phyloP scores from a whole-genome alignment of 2,329 filamentous ascomycete species.

The Alternaria postmessia region DNA sequence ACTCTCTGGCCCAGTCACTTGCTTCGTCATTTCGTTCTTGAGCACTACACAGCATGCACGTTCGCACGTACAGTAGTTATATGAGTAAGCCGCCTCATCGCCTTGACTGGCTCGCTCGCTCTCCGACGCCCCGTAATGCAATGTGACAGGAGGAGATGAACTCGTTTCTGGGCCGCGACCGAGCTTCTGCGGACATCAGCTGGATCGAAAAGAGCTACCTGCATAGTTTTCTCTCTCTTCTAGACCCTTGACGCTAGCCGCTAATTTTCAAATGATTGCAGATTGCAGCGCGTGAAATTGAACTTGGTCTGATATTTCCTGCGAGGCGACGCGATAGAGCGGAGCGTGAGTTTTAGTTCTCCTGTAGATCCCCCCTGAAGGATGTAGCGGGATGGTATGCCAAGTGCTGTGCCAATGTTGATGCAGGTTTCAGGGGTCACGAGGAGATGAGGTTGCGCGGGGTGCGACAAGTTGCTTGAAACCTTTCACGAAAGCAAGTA shows the following conservation, averaged over 20 bases:
- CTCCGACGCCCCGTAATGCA: background rate
- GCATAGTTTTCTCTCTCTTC: background rate
- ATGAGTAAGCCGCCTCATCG: background rate
- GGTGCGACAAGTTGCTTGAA: background rate
- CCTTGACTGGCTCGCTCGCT: background rate
- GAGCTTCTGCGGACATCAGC: background rate
- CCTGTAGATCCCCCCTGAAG: constrained; percentile 24
- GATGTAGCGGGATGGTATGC: constrained; percentile 3
- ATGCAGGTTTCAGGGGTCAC: constrained; percentile 8
- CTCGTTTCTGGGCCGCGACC: background rate
- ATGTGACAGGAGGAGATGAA: constrained; percentile 7
- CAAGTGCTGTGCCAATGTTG: constrained; percentile 14
- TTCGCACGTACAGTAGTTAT: constrained; percentile 1
- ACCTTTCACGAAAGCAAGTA: background rate
- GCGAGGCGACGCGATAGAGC: background rate
- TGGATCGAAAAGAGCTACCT: background rate
- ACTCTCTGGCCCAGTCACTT: background rate
- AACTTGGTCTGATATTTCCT: background rate
- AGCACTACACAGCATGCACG: background rate
- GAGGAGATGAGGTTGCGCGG: constrained; percentile 6
- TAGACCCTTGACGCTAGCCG: background rate
- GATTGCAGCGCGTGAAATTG: constrained; percentile 1
- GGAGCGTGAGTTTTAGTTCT: constrained; percentile 8
- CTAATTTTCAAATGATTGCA: background rate
- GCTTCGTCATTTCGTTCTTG: background rate